Evolutionary conservation across 129 eudicot genomes (phyloP).

Genomic region (Saussurea involucrata): DNA sequence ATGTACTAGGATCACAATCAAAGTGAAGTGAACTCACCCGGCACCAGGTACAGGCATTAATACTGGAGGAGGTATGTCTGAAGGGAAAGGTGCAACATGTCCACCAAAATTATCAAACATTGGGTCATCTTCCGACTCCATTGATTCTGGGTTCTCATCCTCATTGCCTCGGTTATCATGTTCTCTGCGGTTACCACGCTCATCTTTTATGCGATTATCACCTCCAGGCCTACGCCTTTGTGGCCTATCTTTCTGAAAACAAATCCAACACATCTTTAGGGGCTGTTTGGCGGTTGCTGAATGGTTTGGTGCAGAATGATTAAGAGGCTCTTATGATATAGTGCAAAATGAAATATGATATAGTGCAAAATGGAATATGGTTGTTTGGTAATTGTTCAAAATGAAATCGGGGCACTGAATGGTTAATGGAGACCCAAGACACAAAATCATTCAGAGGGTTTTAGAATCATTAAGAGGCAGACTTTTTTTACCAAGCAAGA

Average conservation of each 20-base stretch:
- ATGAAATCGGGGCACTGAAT: too few species aligned
- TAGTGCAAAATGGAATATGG: too few species aligned
- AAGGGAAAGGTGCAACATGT: conserved; percentile 40
- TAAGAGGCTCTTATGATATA: too few species aligned
- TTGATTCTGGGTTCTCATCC: background rate
- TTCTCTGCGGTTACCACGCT: conserved; percentile 61
- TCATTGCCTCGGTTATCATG: conserved; percentile 53
- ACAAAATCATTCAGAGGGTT: too few species aligned
- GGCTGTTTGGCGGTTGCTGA: too few species aligned
- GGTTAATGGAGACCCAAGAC: too few species aligned
- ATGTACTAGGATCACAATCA: background rate
- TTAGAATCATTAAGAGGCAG: too few species aligned
- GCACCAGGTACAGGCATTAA: conserved; percentile 99
- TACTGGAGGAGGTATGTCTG: conserved; percentile 91
- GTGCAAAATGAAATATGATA: too few species aligned
- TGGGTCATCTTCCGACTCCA: conserved; percentile 67
- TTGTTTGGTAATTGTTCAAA: too few species aligned
- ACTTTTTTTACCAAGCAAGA: too few species aligned
- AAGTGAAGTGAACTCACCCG: conserved; percentile 48
- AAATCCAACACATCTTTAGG: background rate
- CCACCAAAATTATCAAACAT: conserved; percentile 82
- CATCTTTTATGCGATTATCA: conserved; percentile 66
- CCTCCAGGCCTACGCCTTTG: conserved; percentile 65
- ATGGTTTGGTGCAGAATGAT: too few species aligned
- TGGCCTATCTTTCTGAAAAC: background rate